Conservation (phyloP, 331 rosid genomes). For the Rhamnella rubrinervis region DNA sequence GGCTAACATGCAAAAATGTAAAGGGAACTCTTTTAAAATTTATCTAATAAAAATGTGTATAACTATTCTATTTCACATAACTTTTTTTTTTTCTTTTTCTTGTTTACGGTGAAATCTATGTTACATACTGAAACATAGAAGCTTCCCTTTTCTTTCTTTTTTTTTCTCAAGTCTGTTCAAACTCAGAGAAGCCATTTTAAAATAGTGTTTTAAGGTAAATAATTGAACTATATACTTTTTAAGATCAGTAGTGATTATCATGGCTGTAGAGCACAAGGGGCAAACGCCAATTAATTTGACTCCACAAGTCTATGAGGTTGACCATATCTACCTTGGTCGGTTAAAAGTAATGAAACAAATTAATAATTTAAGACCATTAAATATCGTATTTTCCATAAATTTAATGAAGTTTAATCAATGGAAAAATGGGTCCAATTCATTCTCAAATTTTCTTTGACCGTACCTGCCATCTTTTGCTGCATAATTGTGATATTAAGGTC, state of each 20-base stretch:
- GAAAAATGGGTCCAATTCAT: constrained; percentile 16
- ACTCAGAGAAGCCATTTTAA: neutral
- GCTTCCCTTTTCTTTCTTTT: no score
- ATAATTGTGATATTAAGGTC: neutral
- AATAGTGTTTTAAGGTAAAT: constrained; percentile 12
- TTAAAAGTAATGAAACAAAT: constrained; percentile 25
- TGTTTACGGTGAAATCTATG: no score
- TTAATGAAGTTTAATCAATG: neutral
- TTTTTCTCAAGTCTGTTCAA: neutral
- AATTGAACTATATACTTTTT: neutral
- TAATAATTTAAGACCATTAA: no score
- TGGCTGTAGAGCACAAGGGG: constrained; percentile 17
- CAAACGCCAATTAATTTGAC: constrained; percentile 12
- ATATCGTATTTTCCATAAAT: no score
- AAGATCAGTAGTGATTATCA: constrained; percentile 16
- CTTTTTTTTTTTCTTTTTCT: no score
- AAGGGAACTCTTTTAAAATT: no score
- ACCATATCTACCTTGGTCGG: constrained; percentile 36
- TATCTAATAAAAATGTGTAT: no score
- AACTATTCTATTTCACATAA: no score
- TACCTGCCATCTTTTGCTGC: constrained; percentile 25
- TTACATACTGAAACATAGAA: no score
- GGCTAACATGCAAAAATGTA: no score
- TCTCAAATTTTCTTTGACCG: constrained; percentile 30
- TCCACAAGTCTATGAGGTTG: constrained; percentile 20